Evolutionary conservation across 352 stramenopile species (phyloP).

Genomic region (Phytophthora litchii): DNA sequence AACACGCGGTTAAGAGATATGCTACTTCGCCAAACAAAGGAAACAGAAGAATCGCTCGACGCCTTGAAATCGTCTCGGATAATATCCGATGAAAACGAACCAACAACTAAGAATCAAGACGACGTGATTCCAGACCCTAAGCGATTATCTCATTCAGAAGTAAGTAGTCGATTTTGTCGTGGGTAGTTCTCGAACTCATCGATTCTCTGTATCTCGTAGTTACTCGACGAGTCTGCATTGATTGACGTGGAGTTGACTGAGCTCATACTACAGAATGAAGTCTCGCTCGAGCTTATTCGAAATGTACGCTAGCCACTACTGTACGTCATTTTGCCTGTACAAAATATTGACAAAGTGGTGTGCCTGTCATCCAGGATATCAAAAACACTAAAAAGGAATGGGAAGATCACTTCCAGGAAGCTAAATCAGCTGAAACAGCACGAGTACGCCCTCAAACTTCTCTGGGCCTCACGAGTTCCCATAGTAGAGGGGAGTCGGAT

Average conservation of each 20-base stretch:
- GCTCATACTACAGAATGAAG: constrained; percentile 86
- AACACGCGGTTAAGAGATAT: constrained; percentile 51
- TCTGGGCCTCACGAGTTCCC: constrained; percentile 35
- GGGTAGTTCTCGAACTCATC: not conserved
- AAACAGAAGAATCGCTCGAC: constrained; percentile 25
- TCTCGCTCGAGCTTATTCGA: constrained; percentile 81
- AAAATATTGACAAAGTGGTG: not conserved
- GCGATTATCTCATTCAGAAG: constrained; percentile 33
- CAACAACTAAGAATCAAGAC: constrained; percentile 20
- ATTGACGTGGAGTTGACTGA: constrained; percentile 84
- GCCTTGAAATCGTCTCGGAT: constrained; percentile 23
- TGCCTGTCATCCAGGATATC: constrained; percentile 50
- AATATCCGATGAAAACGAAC: not conserved
- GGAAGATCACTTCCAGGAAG: constrained; percentile 62
- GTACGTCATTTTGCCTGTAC: not conserved
- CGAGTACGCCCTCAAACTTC: constrained; percentile 60
- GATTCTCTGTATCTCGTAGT: constrained; percentile 20
- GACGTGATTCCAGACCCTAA: constrained; percentile 3
- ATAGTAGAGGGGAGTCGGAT: constrained; percentile 2
- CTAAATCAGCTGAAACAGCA: constrained; percentile 48
- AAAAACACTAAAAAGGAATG: constrained; percentile 84
- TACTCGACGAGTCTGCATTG: constrained; percentile 75
- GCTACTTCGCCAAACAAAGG: constrained; percentile 35
- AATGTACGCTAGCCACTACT: constrained; percentile 53
- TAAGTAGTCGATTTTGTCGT: constrained; percentile 8